Evolutionary conservation across 2,329 filamentous ascomycete genomes (phyloP).

Genomic region (Boeremia lycopersici): DNA sequence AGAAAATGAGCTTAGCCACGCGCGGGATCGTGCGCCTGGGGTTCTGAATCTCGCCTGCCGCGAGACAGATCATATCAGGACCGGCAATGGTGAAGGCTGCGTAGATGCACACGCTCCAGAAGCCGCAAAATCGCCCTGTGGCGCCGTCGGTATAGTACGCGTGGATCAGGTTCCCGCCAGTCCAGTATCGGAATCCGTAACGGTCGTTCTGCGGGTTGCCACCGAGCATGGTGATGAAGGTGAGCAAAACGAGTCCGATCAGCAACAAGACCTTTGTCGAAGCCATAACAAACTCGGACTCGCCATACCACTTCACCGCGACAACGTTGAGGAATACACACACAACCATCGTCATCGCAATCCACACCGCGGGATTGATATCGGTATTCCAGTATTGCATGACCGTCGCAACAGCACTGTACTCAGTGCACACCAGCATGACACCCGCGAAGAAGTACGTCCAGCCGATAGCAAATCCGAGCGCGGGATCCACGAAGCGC

Average conservation of each 20-base stretch:
- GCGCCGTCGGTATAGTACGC: slow-evolving; percentile 54
- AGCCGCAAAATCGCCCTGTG: slow-evolving; percentile 53
- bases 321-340: slow-evolving; percentile 45
- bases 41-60: slow-evolving; percentile 64
- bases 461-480: slow-evolving; percentile 76
- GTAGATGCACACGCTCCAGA: slow-evolving; percentile 55
- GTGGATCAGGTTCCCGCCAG: slow-evolving; percentile 58
- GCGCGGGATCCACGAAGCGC: slow-evolving; percentile 76
- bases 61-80: slow-evolving; percentile 48
- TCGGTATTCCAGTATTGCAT: slow-evolving; percentile 46
- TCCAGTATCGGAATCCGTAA: slow-evolving; percentile 65
- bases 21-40: slow-evolving; percentile 65
- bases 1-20: slow-evolving; percentile 65
- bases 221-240: slow-evolving; percentile 63
- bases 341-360: slow-evolving; percentile 45
- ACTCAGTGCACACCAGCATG: slow-evolving; percentile 18
- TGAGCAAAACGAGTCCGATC: slow-evolving; percentile 57
- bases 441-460: slow-evolving; percentile 60
- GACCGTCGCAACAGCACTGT: slow-evolving; percentile 46
- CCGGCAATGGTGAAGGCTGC: slow-evolving; percentile 59
- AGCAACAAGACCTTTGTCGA: slow-evolving; percentile 44
- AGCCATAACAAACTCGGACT: slow-evolving; percentile 45
- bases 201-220: slow-evolving; percentile 59
- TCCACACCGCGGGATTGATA: slow-evolving; percentile 44
- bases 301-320: slow-evolving; percentile 46